Conservation (phyloP, 1,284 basidiomycete species). For the Puccinia horiana region DNA sequence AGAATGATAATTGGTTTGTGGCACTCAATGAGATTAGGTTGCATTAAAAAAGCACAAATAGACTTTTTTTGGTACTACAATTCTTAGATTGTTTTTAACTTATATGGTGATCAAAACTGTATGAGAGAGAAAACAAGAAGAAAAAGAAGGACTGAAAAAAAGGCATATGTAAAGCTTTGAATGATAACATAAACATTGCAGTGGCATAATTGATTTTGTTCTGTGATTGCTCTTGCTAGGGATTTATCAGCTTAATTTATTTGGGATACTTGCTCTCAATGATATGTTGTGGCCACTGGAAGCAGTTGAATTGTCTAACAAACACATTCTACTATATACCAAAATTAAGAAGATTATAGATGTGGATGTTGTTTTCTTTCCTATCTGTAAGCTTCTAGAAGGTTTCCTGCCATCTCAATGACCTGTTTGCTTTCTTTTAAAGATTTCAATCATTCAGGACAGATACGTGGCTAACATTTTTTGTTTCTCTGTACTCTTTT, state of each 20-base stretch:
- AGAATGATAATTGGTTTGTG: background rate
- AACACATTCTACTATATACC: conserved; percentile 7
- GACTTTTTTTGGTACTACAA: background rate
- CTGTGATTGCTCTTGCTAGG: background rate
- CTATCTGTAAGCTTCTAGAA: background rate
- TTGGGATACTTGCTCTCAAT: background rate
- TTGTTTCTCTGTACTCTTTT: background rate
- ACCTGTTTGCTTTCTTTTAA: conserved; percentile 29
- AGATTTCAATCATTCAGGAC: conserved; percentile 34
- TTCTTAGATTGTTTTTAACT: background rate
- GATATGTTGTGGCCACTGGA: conserved; percentile 47
- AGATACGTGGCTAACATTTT: conserved; percentile 46
- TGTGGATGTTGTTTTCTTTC: background rate
- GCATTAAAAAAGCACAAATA: background rate
- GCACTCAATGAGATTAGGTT: background rate
- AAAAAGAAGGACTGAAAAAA: too few species aligned
- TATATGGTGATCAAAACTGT: background rate
- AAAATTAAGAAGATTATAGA: conserved; percentile 10
- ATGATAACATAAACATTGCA: background rate
- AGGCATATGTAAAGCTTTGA: background rate
- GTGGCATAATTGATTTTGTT: background rate
- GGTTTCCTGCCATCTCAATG: conserved; percentile 35
- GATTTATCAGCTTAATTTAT: background rate
- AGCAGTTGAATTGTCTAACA: conserved; percentile 6
- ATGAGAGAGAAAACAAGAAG: background rate